Evolutionary conservation across 495 filamentous ascomycete species (phyloP), one percentile per base, ranked within the genome.

Genomic region (Evernia prunastri): DNA sequence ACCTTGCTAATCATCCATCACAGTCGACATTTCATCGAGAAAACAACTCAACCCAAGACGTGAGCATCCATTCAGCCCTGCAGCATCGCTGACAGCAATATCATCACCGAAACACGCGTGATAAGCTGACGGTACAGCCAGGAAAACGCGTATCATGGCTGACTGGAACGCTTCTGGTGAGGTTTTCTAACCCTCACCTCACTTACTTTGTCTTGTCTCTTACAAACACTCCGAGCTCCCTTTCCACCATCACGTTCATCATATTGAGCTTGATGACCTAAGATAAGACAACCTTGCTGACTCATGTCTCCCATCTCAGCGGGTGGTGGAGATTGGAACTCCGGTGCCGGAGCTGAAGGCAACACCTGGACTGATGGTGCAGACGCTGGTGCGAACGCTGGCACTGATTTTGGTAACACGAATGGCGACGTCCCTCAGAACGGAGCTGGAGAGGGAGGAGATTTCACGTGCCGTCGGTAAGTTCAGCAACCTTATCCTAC

Each of bases 401-500:
- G 39, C 27, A 49, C 53, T 36, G 58, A 54, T 57, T 61, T 63
- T 49, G 37, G 65, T 51, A 27, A 61, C 57, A 64, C 61, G n/a
- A 40, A 63, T 64, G 58, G 57, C 62, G 65, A 54, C 6, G 8
- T 20, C 5, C 15, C 13, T 9, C 1, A 17, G 7, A 35, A 33
- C 0, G 51, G 58, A 43, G 65, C 63, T 66, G 68, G 35, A 23
- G 29, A 39, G 35, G 64, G 58, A 56, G 65, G 64, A 66, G 74
- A 76, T 56, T 71, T 73, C 51, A 67, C 64, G n/a, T 80, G 74
- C 67, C 65, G 60, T 45, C 53, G 42, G 65, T 63, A 63, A 45
- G 65, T 8, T 12, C 33, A 9, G 12, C 25, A 8, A 42, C 20
- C 56, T 31, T 35, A 8, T 15, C 18, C 25, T 13, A 8, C 10